Evolutionary conservation across 2,329 filamentous ascomycete genomes (phyloP), one percentile per base, ranked within the genome.

Genomic region (Aspergillus ochraceus): DNA sequence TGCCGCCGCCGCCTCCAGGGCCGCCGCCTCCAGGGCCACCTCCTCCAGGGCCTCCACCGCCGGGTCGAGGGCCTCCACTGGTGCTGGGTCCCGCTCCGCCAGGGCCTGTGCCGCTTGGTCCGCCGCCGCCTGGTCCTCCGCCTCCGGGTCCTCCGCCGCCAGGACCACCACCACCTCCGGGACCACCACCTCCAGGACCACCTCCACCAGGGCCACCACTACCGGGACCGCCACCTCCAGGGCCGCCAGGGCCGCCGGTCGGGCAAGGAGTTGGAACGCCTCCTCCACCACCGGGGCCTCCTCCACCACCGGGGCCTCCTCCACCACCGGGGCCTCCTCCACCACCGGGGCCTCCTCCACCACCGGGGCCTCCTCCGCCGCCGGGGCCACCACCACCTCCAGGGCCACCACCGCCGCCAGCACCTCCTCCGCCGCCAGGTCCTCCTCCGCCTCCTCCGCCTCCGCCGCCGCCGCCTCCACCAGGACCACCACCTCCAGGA

Each of bases 381-480:
- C 49, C 49, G 46, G 1, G 50, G 29, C 19, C 36, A 46, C 32
- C 52, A 46, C 10, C 14, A 4, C 30, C 30, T 9, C 20, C 52
- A 24, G 19, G 5, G 2, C 54, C 57, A 47, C 58, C 53, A 55
- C 51, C 30, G 17, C 50, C 49, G 11, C 50, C 55, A 29, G 30
- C 24, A 17, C 60, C 52, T n/a, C 59, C 53, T n/a, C 36, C 52
- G 39, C 56, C 59, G 30, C 53, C 57, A 22, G 55, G 46, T 19
- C 52, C 51, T 14, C 54, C 49, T 14, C 24, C 36, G 32, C 30
- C 50, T n/a, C 55, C 53, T 30, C 49, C 46, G 36, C 55, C 54
- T 36, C 59, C 60, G 42, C 54, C 12, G 20, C 55, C 45, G 45
- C 60, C 58, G 51, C 59, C 61, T 22, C 61, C 55, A 55, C 59